phyloP scores from a whole-genome alignment of 345 rosid species.

The Arabidopsis suecica region DNA sequence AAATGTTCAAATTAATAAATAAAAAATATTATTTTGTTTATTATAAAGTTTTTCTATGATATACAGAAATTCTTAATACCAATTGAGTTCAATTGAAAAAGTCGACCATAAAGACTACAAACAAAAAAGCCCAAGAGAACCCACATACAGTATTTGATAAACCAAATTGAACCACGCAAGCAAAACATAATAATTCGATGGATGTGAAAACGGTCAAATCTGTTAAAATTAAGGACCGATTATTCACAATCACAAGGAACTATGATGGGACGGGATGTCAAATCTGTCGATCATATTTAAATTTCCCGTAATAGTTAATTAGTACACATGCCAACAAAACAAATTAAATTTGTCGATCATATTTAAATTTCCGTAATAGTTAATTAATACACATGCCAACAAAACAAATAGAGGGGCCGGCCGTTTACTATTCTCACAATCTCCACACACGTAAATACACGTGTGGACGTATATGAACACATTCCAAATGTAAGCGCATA shows the following conservation, averaged over 20 bases:
- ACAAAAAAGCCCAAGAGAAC: slow-evolving; percentile 2
- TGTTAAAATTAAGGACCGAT: neutral
- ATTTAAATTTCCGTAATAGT: neutral
- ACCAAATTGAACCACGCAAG: neutral
- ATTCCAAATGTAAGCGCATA: neutral
- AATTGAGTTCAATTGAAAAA: neutral
- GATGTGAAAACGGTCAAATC: neutral
- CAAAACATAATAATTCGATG: neutral
- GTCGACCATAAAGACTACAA: neutral
- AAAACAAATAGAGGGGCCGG: neutral
- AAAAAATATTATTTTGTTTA: neutral
- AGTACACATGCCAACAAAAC: neutral
- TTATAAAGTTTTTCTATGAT: neutral
- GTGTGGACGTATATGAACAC: neutral
- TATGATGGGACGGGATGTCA: slow-evolving; percentile 1
- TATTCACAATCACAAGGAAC: neutral
- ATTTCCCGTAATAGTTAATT: no score
- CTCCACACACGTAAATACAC: slow-evolving; percentile 1
- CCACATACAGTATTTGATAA: neutral
- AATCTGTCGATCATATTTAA: neutral
- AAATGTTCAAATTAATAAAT: neutral
- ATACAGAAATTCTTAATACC: neutral
- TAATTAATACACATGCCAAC: neutral
- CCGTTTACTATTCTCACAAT: neutral
- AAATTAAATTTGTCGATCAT: neutral